Percentiles rank a stretch among this genome's conserved stretches.
Conservation (phyloP, 2,329 filamentous ascomycete species). For the Cladosporium sp. region DNA sequence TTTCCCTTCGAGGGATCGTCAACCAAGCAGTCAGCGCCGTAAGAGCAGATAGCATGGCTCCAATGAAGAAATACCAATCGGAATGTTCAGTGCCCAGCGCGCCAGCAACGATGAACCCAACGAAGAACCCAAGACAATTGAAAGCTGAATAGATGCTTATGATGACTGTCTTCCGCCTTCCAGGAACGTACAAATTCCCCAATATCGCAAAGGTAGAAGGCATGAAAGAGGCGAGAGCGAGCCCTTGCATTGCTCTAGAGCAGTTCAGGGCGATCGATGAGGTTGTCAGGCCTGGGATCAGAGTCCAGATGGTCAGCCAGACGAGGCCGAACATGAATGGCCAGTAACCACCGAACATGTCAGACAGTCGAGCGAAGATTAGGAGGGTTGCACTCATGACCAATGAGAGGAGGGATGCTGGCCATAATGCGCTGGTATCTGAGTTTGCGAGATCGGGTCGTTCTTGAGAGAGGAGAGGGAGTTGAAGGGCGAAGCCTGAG, state of each 20-base stretch:
- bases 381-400: conserved; percentile 31
- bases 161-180: conserved; percentile 31
- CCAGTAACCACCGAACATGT: conserved; percentile 34
- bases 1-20: conserved; percentile 28
- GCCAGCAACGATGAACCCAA: conserved; percentile 31
- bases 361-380: conserved; percentile 31
- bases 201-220: conserved; percentile 33
- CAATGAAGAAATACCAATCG: conserved; percentile 34
- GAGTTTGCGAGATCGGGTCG: conserved; percentile 7
- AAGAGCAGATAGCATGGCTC: conserved; percentile 23
- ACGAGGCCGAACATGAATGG: conserved; percentile 32
- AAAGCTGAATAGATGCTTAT: conserved; percentile 32
- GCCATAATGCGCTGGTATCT: conserved; percentile 30
- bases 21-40: conserved; percentile 28
- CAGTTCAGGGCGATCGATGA: conserved; percentile 25
- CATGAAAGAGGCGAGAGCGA: conserved; percentile 33
- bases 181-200: conserved; percentile 28
- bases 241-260: conserved; percentile 33
- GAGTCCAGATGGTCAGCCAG: conserved; percentile 32
- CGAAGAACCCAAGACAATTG: conserved; percentile 34
- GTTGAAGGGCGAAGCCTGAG: conserved; percentile 33
- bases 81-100: conserved; percentile 22
- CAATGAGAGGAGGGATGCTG: conserved; percentile 31
- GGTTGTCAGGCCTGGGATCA: conserved; percentile 30
- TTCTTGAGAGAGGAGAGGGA: conserved; percentile 25